These are phyloP conservation scores for Clitopilus passeckerianus DNA, from an alignment of 768 basidiomycete genomes.

Conservation along the genomic window DNA sequence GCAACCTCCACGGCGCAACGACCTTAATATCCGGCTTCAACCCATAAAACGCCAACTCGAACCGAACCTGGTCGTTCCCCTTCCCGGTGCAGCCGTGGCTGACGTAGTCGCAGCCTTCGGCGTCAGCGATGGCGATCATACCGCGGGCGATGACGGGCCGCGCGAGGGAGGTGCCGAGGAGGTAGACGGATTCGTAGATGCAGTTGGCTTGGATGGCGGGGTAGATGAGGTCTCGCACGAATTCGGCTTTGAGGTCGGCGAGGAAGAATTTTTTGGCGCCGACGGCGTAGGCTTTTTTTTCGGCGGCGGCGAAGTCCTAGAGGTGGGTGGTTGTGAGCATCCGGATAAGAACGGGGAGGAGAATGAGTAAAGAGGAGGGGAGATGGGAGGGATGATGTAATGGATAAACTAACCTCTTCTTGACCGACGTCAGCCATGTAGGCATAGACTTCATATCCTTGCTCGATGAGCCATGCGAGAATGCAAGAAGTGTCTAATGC, in stretches of 20 bases:
- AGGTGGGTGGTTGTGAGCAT: slow-evolving; percentile 4
- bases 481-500: slow-evolving; percentile 93
- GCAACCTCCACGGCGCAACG: slow-evolving; percentile 96
- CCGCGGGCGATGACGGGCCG: slow-evolving; percentile 98
- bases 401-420: slow-evolving; percentile 56
- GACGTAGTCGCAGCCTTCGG: slow-evolving; percentile 94
- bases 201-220: slow-evolving; percentile 98
- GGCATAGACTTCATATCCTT: slow-evolving; percentile 94
- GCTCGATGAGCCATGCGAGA: slow-evolving; percentile 97
- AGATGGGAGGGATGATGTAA: neutral
- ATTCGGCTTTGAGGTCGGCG: slow-evolving; percentile 92
- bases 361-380: no score
- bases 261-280: slow-evolving; percentile 94
- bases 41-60: slow-evolving; percentile 98
- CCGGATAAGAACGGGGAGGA: slow-evolving; percentile 1
- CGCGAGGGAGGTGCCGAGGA: slow-evolving; percentile 95
- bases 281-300: slow-evolving; percentile 81
- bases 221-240: slow-evolving; percentile 94
- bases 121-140: slow-evolving; percentile 91
- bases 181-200: slow-evolving; percentile 98
- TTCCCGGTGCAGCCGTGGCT: slow-evolving; percentile 99
- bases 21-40: slow-evolving; percentile 99
- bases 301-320: slow-evolving; percentile 95
- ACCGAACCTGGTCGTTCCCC: slow-evolving; percentile 99
- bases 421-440: slow-evolving; percentile 97